phyloP scores from a whole-genome alignment of 2,329 filamentous ascomycete species.

The Claviceps lovelessii region DNA sequence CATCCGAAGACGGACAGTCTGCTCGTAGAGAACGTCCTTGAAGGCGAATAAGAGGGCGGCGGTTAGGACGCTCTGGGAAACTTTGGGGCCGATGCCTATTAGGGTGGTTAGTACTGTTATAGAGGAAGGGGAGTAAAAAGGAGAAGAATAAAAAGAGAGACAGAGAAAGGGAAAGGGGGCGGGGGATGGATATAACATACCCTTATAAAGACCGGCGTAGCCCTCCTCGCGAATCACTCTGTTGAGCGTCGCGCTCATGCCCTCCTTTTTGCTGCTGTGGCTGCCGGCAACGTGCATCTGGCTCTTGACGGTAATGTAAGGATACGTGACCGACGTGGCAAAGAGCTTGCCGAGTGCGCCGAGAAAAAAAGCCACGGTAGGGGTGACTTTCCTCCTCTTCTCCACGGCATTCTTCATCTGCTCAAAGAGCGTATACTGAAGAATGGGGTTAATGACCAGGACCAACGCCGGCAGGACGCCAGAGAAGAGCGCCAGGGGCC shows the following conservation, averaged over 20 bases:
- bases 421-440: constrained; percentile 98
- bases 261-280: constrained; percentile 61
- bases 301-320: constrained; percentile 98
- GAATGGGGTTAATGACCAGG: constrained; percentile 91
- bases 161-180: not conserved
- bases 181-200: constrained; percentile 28
- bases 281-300: constrained; percentile 77
- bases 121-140: no score
- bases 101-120: constrained; percentile 3
- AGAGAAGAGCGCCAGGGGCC: constrained; percentile 70
- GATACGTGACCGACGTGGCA: constrained; percentile 87
- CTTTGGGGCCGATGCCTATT: constrained; percentile 82
- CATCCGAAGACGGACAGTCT: constrained; percentile 53
- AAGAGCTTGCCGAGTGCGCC: constrained; percentile 90
- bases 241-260: constrained; percentile 62
- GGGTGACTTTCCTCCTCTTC: constrained; percentile 58
- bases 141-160: not conserved
- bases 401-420: constrained; percentile 89
- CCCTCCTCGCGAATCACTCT: constrained; percentile 79
- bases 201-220: constrained; percentile 84
- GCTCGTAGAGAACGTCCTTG: constrained; percentile 89
- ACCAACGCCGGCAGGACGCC: constrained; percentile 87
- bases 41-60: constrained; percentile 95
- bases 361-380: constrained; percentile 75
- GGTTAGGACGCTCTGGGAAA: constrained; percentile 91